Conservation (phyloP, 257 asterid species). For the Agastache rugosa region DNA sequence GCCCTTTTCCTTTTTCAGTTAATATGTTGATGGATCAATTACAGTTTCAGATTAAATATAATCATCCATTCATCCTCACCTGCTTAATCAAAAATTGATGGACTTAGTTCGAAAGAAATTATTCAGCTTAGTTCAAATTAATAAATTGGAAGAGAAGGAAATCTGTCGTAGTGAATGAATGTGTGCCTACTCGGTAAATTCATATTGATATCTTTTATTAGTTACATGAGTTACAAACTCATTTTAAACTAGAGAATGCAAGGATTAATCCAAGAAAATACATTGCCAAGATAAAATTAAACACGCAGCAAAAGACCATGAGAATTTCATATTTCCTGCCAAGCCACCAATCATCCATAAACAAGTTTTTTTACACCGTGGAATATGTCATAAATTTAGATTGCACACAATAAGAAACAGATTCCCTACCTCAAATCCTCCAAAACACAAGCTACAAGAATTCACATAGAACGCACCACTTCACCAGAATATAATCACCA, state of each 20-base stretch:
- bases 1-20: background rate
- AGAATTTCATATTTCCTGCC: no score
- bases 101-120: no score
- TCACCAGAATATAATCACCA: background rate
- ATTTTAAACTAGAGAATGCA: no score
- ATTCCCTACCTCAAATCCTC: background rate
- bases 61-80: no score
- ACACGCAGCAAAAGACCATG: background rate
- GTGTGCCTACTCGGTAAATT: no score
- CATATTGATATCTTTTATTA: no score
- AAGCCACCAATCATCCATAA: background rate
- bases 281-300: background rate
- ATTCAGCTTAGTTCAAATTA: no score
- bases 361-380: no score
- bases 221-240: no score
- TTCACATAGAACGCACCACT: background rate
- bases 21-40: no score
- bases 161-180: background rate
- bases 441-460: slow-evolving; percentile 25
- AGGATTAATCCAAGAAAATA: background rate
- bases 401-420: background rate
- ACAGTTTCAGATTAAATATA: no score
- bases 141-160: background rate
- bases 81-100: no score
- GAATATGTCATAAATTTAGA: background rate